Evolutionary conservation across 495 filamentous ascomycete genomes (phyloP), one percentile per base, ranked within the genome.

Genomic region (Aspergillus biplanus): DNA sequence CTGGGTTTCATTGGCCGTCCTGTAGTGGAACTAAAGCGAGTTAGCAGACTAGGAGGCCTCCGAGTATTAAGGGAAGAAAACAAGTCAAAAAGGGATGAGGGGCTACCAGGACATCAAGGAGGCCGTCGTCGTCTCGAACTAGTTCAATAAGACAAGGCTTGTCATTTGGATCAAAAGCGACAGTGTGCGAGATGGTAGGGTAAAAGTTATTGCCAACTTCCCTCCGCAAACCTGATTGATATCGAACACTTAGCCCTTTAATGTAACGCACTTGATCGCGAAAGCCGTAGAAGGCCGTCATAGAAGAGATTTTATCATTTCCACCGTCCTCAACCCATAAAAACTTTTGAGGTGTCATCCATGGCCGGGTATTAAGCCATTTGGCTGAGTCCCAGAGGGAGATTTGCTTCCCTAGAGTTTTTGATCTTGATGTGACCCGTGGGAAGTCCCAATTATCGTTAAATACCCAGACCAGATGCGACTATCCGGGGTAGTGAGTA

Each of bases 381-480:
- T 2, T 27, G 21, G 11, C 3, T 13, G 53, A 33, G 39, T 58
- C 53, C 53, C 61, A 63, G n/a, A 9, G 13, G 6, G 31, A 7
- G 16, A 58, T 9, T 15, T 32, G 4, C 8, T 7, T 5, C 1
- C n/a, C 8, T 7, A 54, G 1, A 9, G 15, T 1, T 33, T 52
- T 63, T 11, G 53, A 32, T 6, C 37, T 39, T 13, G 12, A 42
- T n/a, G 35, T 57, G 6, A 58, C 44, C 5, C 53, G 53, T 3
- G 44, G 31, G 16, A 57, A 52, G 35, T 58, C 61, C 61, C 61
- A 63, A 2, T n/a, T 33, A 8, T 37, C 16, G 21, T 58, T 52
- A 21, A 63, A 63, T 34, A 33, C 53, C 61, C 61, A 63, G 32
- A 52, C 31, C 1, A 63, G 46, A 42, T 39, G 33, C 9, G 53